Evolutionary conservation across 179 eudicot genomes (phyloP), one percentile per base, ranked within the genome.

Genomic region (Pouteria campechiana): DNA sequence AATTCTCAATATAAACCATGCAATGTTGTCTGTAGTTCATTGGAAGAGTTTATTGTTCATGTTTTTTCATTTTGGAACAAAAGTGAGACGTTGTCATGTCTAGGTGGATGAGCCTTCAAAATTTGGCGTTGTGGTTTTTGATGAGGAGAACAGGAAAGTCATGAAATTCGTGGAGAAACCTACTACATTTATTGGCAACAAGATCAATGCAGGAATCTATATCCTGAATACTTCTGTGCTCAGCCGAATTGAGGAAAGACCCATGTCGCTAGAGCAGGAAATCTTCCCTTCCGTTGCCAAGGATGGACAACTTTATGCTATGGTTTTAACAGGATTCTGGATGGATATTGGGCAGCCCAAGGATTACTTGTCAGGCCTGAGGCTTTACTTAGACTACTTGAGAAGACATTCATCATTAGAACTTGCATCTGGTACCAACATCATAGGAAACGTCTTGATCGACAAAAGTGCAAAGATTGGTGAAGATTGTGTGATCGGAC

Each of bases 81-180:
- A n/a, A n/a, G n/a, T n/a, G n/a, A n/a, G n/a, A n/a, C n/a, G n/a
- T n/a, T n/a, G n/a, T n/a, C n/a, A n/a, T n/a, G n/a, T n/a, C n/a
- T n/a, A 81, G 87, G 87, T 74, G 60, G 95, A 81, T 22, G 98
- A 90, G 53, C 98, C 98, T 14, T 90, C 98, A 17, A 86, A 90
- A 59, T 90, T 81, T 22, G 98, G 98, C 24, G 98, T 90, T 25
- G 98, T 90, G 6, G 78, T 90, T 5, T 74, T 64, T 83, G 90
- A 90, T 44, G 94, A 86, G 72, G 51, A 86, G 18, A 74, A 86
- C 0, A 95, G 98, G 19, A 65, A 72, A 50, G 98, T 90, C 4
- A 87, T 74, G 40, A 81, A 58, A 57, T 90, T 86, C 49, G 87
- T 90, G 11, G 98, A 86, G 50, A 90, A 90, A 47, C 95, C 98